phyloP scores from a whole-genome alignment of 2,329 filamentous ascomycete genomes.

The Stagonosporopsis tanaceti region DNA sequence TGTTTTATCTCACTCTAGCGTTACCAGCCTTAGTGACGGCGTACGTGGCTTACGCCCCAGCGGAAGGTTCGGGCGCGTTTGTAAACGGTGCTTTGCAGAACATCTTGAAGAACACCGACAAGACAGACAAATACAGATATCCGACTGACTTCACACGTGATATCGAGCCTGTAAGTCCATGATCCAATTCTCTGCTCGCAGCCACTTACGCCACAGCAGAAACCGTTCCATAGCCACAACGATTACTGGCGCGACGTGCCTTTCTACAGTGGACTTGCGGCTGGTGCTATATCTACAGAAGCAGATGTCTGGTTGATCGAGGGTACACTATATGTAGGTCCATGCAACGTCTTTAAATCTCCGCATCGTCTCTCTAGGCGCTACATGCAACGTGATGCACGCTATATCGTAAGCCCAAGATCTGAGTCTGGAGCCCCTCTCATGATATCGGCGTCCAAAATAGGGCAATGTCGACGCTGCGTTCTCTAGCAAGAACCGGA shows the following conservation, averaged over 20 bases:
- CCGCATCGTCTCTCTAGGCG: not conserved
- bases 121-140: conserved; percentile 63
- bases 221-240: conserved; percentile 65
- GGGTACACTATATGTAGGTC: conserved; percentile 60
- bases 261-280: conserved; percentile 62
- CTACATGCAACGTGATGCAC: not conserved
- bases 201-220: conserved; percentile 43
- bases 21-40: conserved; percentile 25
- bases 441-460: too few species aligned
- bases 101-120: conserved; percentile 63
- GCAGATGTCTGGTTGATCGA: conserved; percentile 69
- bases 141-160: conserved; percentile 68
- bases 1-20: conserved; percentile 32
- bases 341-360: not conserved
- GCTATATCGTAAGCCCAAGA: not conserved
- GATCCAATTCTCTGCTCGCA: not conserved
- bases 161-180: conserved; percentile 61
- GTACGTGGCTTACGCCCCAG: conserved; percentile 40
- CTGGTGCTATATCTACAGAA: conserved; percentile 66
- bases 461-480: not conserved
- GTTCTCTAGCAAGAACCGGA: not conserved
- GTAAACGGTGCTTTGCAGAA: conserved; percentile 62
- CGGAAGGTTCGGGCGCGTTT: conserved; percentile 56
- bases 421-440: too few species aligned
- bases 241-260: conserved; percentile 64